Base-by-base conservation (phyloP, 768 basidiomycete genomes). In the Mycena venus region DNA sequence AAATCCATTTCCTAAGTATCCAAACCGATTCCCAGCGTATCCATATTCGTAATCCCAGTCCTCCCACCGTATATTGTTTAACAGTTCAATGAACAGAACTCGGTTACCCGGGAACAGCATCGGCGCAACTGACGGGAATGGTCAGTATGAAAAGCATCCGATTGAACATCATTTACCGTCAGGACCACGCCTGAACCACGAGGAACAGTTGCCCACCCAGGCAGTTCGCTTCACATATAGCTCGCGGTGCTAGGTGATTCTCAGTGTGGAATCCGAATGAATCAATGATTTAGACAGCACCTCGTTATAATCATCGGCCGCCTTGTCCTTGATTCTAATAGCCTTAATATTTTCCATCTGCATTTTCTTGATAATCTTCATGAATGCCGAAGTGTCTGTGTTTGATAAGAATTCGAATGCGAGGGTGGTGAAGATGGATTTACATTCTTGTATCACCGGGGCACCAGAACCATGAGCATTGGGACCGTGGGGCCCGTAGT, bases 21-120 rank as follows among this genome's bases (percentile, higher is more conserved):
- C 79, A 29, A 80, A 80, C 27, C 77, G 74, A 63, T 80, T 80
- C 19, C 75, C 75, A 3, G 76, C 76, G 17, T 74, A 75, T 42
- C 76, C 79, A 32, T 80, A 78, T 49, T 77, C 76, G 47, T 78
- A 80, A 15, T 80, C 78, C 74, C 74, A 80, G 38, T 80, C 79
- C 73, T 80, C 79, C 78, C 78, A 80, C 3, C 79, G 78, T 23
- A 76, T 38, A 44, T 78, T 78, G 27, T 68, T 69, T 1, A 80
- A 75, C 8, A 80, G 73, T 51, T 80, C 79, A 19, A 80, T 77
- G 53, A 78, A 80, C 36, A 80, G 62, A 25, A 80, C 75, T 49
- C 79, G 47, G 59, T 78, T 80, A 10, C 79, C 79, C 10, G 79
- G 79, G 44, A 78, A 80, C 71, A 80, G 68, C 47, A 80, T 74